Base-by-base conservation (phyloP, 805 yeast genomes). In the Teunomyces cretensis region DNA sequence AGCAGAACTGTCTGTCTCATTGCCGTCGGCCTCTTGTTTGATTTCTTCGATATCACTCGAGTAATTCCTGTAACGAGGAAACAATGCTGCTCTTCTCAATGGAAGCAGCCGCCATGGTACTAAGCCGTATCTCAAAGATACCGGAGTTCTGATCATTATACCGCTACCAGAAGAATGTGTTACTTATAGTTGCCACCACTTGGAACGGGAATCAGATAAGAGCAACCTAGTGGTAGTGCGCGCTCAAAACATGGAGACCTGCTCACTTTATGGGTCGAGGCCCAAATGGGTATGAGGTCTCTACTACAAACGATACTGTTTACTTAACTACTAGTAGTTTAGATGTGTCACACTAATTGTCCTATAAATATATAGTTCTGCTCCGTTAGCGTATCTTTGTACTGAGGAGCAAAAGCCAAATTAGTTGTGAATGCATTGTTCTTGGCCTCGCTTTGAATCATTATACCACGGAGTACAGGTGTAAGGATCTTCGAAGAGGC, bases 381-480 rank as follows among this genome's bases (percentile, higher is more conserved):
- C 54, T 49, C 57, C 61, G 56, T 45, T 57, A 55, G 56, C 62
- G 61, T 54, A 49, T 33, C 36, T 39, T 35, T 37, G 39, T 41
- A 41, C 44, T 42, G 27, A 42, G 45, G 30, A 46, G 42, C 36
- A 45, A 35, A 44, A 51, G 57, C 55, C 50, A 56, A 57, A 55
- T 52, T 49, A 53, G 51, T 31, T 42, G 54, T 55, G 60, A 43
- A 24, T 41, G 35, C 24, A 39, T 53, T 50, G 42, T 45, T 61
- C 62, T 61, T 35, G 66, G 65, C 66, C 47, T 60, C 66, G 64
- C 66, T 61, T 61, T 61, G 66, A 61, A 61, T 61, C 66, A 48
- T 52, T 53, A 58, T 47, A 54, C 62, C 64, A 61, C 61, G 51
- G 52, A 40, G 54, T 55, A 47, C 39, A 61, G 63, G 58, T 51